Evolutionary conservation across 352 stramenopile species (phyloP).

Genomic region (Globisporangium yorkense): DNA sequence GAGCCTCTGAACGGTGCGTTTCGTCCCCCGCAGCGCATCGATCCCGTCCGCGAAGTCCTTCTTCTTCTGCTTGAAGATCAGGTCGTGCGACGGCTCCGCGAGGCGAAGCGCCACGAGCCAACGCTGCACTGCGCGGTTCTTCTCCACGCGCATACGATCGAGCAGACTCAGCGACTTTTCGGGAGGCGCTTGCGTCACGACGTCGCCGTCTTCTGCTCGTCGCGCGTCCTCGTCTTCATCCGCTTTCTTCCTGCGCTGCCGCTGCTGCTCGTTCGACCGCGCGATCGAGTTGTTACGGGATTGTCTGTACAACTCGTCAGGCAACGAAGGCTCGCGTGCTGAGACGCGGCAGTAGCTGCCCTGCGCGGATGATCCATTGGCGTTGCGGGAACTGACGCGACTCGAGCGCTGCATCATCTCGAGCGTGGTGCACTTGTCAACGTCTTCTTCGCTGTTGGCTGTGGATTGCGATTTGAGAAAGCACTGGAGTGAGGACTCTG

Average conservation of each 20-base stretch:
- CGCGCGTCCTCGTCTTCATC: neutral
- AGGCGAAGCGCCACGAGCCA: slow-evolving; percentile 44
- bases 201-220: neutral
- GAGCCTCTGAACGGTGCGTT: slow-evolving; percentile 34
- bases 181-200: neutral
- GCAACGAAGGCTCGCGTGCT: neutral
- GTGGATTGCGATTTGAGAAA: neutral
- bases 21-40: slow-evolving; percentile 34
- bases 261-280: neutral
- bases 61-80: slow-evolving; percentile 43
- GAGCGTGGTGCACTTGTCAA: neutral
- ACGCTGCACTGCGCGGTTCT: slow-evolving; percentile 67
- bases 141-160: slow-evolving; percentile 32
- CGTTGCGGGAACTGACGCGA: neutral
- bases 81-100: slow-evolving; percentile 41
- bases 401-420: neutral
- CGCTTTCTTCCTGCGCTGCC: too few relatives aligned
- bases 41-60: slow-evolving; percentile 31
- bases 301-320: neutral
- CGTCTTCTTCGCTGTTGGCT: neutral
- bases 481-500: too few relatives aligned
- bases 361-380: neutral
- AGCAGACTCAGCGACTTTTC: slow-evolving; percentile 10
- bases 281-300: neutral
- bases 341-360: neutral